Percentiles rank a stretch among this genome's conserved stretches.
Conservation (phyloP, 306 rosid species). For the Acmispon strigosus region DNA sequence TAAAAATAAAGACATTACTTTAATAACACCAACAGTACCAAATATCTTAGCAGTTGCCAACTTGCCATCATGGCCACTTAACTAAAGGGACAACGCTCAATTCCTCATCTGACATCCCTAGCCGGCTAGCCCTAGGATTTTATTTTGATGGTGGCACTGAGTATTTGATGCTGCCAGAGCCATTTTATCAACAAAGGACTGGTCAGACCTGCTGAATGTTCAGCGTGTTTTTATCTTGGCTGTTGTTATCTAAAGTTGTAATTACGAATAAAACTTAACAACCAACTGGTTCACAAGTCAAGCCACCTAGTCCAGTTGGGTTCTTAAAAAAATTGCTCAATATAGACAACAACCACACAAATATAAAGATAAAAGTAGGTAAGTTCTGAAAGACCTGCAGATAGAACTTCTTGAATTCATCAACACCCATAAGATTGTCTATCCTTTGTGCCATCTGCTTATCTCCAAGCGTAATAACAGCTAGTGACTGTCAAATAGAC, state of each 20-base stretch:
- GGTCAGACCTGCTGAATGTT: background rate
- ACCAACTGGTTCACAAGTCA: background rate
- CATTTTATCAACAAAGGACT: background rate
- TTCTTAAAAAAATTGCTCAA: constrained; percentile 5
- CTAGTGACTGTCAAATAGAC: constrained; percentile 61
- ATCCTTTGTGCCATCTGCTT: constrained; percentile 92
- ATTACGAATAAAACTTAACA: background rate
- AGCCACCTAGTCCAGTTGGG: background rate
- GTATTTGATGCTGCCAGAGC: background rate
- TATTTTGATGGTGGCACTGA: background rate
- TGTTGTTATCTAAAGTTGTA: constrained; percentile 1
- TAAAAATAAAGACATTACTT: too few relatives aligned
- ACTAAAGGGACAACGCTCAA: too few relatives aligned
- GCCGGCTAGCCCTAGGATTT: too few relatives aligned
- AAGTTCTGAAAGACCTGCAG: constrained; percentile 63
- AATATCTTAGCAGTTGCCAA: too few relatives aligned
- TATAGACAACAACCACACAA: background rate
- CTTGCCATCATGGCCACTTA: too few relatives aligned
- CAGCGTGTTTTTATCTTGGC: background rate
- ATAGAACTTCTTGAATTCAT: constrained; percentile 84
- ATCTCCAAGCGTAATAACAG: constrained; percentile 93
- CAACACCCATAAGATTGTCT: constrained; percentile 78
- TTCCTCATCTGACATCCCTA: too few relatives aligned
- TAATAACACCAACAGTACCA: too few relatives aligned
- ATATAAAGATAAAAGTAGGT: background rate